Evolutionary conservation across 2,329 filamentous ascomycete species (phyloP).

Genomic region (Epichloe sibirici): DNA sequence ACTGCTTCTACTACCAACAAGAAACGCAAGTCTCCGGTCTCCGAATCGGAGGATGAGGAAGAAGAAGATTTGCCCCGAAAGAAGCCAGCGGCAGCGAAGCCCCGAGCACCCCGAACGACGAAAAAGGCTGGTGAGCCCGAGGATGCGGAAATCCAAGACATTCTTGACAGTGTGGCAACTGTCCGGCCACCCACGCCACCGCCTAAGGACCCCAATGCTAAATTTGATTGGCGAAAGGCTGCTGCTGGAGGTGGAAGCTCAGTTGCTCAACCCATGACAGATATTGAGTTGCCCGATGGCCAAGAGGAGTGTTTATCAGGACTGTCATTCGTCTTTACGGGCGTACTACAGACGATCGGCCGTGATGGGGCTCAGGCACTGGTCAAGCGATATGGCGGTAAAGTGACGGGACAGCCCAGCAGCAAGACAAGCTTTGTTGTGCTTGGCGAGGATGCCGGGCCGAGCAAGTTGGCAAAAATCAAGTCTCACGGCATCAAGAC

Average conservation of each 20-base stretch:
- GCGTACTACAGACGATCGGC: constrained; percentile 65
- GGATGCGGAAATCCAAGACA: constrained; percentile 60
- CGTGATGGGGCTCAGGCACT: constrained; percentile 76
- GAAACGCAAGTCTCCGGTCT: constrained; percentile 47
- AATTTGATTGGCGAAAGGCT: constrained; percentile 68
- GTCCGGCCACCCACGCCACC: constrained; percentile 78
- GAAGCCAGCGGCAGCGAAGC: constrained; percentile 44
- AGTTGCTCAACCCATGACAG: constrained; percentile 47
- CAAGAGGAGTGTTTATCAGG: constrained; percentile 83
- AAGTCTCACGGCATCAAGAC: constrained; percentile 69
- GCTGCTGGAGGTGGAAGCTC: constrained; percentile 45
- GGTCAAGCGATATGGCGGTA: constrained; percentile 89
- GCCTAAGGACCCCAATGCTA: constrained; percentile 52
- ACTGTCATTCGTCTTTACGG: constrained; percentile 90
- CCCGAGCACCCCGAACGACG: constrained; percentile 41
- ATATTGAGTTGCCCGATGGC: constrained; percentile 65
- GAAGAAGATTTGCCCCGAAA: constrained; percentile 45
- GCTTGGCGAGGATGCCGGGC: constrained; percentile 80
- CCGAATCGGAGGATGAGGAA: constrained; percentile 44
- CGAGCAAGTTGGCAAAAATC: constrained; percentile 85
- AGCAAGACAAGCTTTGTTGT: constrained; percentile 92
- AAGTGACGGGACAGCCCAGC: constrained; percentile 74
- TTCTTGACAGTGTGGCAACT: constrained; percentile 77
- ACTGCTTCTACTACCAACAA: constrained; percentile 25
- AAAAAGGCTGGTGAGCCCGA: constrained; percentile 58